phyloP scores from a whole-genome alignment of 106 monocot species.

The Posidonia australis region DNA sequence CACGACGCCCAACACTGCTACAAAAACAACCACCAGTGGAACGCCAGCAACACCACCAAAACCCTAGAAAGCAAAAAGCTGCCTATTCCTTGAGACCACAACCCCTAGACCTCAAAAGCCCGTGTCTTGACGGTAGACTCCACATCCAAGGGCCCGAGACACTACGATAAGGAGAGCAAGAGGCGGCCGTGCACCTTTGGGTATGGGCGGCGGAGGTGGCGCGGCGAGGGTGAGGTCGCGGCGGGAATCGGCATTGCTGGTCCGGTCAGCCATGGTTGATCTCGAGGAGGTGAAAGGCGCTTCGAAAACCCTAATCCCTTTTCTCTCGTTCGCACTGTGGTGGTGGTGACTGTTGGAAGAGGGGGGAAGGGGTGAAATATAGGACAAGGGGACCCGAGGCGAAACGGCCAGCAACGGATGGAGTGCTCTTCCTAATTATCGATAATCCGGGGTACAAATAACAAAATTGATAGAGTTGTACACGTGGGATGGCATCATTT shows the following conservation, averaged over 20 bases:
- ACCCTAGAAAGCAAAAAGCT: background rate
- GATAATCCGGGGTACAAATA: too few relatives aligned
- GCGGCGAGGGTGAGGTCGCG: background rate
- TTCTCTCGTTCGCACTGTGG: background rate
- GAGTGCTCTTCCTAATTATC: too few relatives aligned
- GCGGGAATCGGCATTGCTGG: background rate
- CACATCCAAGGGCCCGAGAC: background rate
- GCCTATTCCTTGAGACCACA: too few relatives aligned
- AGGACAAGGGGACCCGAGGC: background rate
- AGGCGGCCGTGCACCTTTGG: slow-evolving; percentile 1
- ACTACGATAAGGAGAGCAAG: background rate
- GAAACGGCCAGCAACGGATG: too few relatives aligned
- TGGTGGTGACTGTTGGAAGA: background rate
- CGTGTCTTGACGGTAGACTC: background rate
- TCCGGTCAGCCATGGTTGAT: background rate
- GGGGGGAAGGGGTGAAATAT: background rate
- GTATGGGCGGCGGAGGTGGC: background rate
- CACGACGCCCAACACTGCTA: background rate
- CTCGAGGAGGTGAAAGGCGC: background rate
- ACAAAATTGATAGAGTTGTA: too few relatives aligned
- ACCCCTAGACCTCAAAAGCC: background rate
- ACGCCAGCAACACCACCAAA: background rate
- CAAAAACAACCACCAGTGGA: background rate
- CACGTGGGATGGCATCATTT: too few relatives aligned
- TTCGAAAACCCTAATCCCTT: slow-evolving; percentile 6